A percentile compares a stretch with the other conserved stretches of the same genome.
These are phyloP conservation scores for Neofusicoccum parvum DNA, from an alignment of 2,329 filamentous ascomycete species.

Conservation along the genomic window DNA sequence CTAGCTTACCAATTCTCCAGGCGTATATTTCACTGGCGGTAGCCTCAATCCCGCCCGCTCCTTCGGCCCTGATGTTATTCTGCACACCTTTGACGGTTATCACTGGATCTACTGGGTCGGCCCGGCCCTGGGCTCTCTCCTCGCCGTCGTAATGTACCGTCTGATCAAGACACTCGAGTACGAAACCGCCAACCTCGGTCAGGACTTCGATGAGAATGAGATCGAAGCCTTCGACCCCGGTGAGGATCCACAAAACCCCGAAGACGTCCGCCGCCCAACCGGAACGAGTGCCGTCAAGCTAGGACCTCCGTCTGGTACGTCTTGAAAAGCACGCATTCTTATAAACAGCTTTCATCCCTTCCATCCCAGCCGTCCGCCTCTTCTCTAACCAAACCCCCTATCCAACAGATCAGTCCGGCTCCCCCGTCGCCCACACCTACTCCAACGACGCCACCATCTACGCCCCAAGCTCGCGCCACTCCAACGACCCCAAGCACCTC, in stretches of 20 bases:
- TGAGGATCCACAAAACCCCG: slow-evolving; percentile 29
- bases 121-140: slow-evolving; percentile 40
- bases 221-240: slow-evolving; percentile 38
- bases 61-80: slow-evolving; percentile 47
- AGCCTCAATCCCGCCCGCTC: slow-evolving; percentile 50
- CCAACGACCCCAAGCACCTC: too few relatives aligned
- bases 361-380: too few relatives aligned
- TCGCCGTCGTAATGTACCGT: slow-evolving; percentile 42
- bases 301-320: too few relatives aligned
- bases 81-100: slow-evolving; percentile 44
- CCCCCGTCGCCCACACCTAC: too few relatives aligned
- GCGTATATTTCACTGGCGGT: slow-evolving; percentile 48
- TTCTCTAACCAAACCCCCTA: too few relatives aligned
- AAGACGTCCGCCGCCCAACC: slow-evolving; percentile 14
- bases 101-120: slow-evolving; percentile 55
- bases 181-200: slow-evolving; percentile 44
- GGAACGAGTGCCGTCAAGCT: not conserved
- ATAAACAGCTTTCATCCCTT: too few relatives aligned
- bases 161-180: slow-evolving; percentile 46
- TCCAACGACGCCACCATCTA: too few relatives aligned
- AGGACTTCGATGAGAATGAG: slow-evolving; percentile 44
- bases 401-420: too few relatives aligned
- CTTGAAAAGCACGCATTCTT: too few relatives aligned
- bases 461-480: too few relatives aligned
- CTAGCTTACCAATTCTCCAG: slow-evolving; percentile 28